Evolutionary conservation across 352 stramenopile genomes (phyloP).

Genomic region (Pythium phragmitis): DNA sequence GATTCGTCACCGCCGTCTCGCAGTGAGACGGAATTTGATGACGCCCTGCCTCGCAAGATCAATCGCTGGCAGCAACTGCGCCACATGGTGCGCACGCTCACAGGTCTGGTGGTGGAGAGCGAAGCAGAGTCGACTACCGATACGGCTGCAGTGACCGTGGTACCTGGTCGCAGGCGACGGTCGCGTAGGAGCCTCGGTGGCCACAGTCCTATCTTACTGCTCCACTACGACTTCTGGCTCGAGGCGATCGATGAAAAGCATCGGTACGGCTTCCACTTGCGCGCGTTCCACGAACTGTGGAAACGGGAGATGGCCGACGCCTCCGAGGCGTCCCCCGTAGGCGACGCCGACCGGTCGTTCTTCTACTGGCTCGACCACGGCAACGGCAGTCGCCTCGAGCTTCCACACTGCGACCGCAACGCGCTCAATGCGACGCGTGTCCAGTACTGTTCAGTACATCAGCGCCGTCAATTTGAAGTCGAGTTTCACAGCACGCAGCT

Average conservation of each 20-base stretch:
- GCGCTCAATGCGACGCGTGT: conserved; percentile 46
- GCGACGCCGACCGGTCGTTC: conserved; percentile 40
- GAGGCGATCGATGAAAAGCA: conserved; percentile 71
- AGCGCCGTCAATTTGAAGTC: conserved; percentile 47
- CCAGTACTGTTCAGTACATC: conserved; percentile 45
- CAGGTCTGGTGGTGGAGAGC: background rate
- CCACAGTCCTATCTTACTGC: conserved; percentile 26
- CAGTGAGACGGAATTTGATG: conserved; percentile 2
- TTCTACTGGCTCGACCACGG: conserved; percentile 76
- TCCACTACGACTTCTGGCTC: conserved; percentile 78
- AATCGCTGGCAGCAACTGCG: conserved; percentile 26
- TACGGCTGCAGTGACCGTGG: background rate
- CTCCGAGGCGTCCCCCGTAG: background rate
- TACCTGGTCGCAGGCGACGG: background rate
- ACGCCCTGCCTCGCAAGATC: conserved; percentile 8
- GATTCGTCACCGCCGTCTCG: conserved; percentile 12
- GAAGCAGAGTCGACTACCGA: background rate
- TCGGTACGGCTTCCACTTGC: conserved; percentile 70
- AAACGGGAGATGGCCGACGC: conserved; percentile 40
- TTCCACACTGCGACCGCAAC: conserved; percentile 55
- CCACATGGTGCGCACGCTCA: conserved; percentile 18
- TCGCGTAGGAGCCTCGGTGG: background rate
- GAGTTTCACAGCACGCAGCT: conserved; percentile 32
- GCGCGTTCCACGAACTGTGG: conserved; percentile 65
- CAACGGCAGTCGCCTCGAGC: conserved; percentile 36